Percentiles rank a stretch among this genome's conserved stretches.
These are phyloP conservation scores for Lentinula lateritia DNA, from an alignment of 768 basidiomycete species.

Conservation along the genomic window DNA sequence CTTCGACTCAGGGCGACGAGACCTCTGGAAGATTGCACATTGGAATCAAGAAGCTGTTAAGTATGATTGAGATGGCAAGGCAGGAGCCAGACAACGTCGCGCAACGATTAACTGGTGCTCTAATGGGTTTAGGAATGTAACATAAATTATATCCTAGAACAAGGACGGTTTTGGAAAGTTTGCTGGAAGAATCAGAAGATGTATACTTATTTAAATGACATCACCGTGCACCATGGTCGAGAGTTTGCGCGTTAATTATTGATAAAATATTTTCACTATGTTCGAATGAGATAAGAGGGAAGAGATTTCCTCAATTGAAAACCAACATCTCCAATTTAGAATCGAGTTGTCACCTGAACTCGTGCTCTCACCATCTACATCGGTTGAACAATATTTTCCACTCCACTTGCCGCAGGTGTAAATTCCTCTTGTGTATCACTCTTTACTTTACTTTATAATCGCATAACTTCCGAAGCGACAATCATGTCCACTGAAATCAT, in stretches of 20 bases:
- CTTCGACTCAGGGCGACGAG: slow-evolving; percentile 38
- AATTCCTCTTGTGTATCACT: no score
- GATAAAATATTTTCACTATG: no score
- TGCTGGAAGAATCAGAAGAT: not conserved
- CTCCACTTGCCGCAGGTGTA: no score
- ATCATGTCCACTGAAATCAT: slow-evolving; percentile 25
- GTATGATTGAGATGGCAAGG: slow-evolving; percentile 91
- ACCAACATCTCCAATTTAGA: not conserved
- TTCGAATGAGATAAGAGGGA: no score
- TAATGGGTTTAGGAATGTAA: slow-evolving; percentile 45
- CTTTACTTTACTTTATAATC: no score
- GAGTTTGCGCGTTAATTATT: not conserved
- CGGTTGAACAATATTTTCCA: no score
- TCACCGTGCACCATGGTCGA: not conserved
- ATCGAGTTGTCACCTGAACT: not conserved
- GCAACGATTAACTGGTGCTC: slow-evolving; percentile 57
- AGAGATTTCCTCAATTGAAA: not conserved
- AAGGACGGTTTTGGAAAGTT: not conserved
- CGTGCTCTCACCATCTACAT: not conserved
- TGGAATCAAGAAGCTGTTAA: slow-evolving; percentile 92
- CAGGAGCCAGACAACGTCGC: slow-evolving; percentile 88
- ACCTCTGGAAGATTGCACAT: slow-evolving; percentile 56
- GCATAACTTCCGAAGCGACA: not conserved
- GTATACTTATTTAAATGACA: not conserved
- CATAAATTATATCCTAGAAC: not conserved